Evolutionary conservation across 1,284 basidiomycete species (phyloP), one percentile per base, ranked within the genome.

Genomic region (Earliella scabrosa): DNA sequence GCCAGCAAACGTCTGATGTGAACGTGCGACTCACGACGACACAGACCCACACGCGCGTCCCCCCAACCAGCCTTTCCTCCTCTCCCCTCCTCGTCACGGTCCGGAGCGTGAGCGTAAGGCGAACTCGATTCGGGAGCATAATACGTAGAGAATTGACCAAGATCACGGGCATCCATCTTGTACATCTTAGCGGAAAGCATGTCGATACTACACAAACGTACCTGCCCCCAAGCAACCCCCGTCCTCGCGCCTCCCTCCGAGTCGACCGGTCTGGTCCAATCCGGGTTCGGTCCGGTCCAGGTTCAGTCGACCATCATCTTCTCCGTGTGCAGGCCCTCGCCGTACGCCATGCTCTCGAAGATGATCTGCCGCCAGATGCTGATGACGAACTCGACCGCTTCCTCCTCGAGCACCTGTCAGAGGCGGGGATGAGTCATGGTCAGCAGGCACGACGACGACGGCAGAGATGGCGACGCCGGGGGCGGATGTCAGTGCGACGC

Each of bases 311-410:
- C 86, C 75, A 90, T 80, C 81, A 88, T 82, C 68, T 81, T 82
- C 68, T 90, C 90, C 24, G 90, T 92, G 67, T 89, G 82, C 50
- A 93, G 78, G 45, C 91, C 90, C 73, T 93, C 91, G 58, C 86
- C 87, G 69, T 93, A 93, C 34, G 90, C 87, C 86, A 92, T 89
- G 69, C 90, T 92, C 77, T 96, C 93, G 71, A 95, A 95, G 49
- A 92, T 89, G 61, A 95, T 83, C 74, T 94, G 91, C 51, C 92
- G 82, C 93, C 93, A 95, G 38, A 96, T 78, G 60, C 80, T 81
- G 60, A 87, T 72, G n/a, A 85, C 80, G 55, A 94, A 82, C 57
- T 91, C 86, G 31, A 78, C 74, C 1, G 93, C 92, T 71, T 96
- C 93, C 72, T 95, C 93, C 67, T 93, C 92, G 20, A 96, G 77